These are phyloP conservation scores for Diversispora eburnea DNA, from an alignment of 192 early-diverging fungal species.

Conservation along the genomic window DNA sequence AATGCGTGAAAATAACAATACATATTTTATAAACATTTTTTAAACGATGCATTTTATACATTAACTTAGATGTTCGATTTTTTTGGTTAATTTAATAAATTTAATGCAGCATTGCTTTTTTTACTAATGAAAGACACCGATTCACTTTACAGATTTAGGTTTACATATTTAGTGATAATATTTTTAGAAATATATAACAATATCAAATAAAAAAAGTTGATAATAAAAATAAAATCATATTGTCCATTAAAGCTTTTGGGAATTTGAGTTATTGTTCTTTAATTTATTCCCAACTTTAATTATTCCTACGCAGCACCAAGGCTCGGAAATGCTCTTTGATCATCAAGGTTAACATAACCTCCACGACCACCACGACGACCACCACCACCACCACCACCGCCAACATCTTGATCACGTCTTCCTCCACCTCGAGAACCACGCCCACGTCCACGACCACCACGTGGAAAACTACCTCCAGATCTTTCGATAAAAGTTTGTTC, in stretches of 20 bases:
- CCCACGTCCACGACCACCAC: conserved; percentile 47
- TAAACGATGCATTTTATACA: too few relatives aligned
- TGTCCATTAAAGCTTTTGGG: conserved; percentile 18
- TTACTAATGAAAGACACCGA: too few relatives aligned
- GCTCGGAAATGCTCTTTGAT: conserved; percentile 70
- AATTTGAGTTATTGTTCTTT: conserved; percentile 17
- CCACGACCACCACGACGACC: conserved; percentile 48
- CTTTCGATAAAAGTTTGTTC: conserved; percentile 78
- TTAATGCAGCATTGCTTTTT: too few relatives aligned
- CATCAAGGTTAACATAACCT: conserved; percentile 59
- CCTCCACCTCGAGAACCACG: conserved; percentile 32
- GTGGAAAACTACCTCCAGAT: conserved; percentile 59
- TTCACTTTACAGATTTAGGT: too few relatives aligned
- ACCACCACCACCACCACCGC: conserved; percentile 42
- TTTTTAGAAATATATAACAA: conserved; percentile 20
- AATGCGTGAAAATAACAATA: too few relatives aligned
- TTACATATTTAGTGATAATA: too few relatives aligned
- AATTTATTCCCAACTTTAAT: not conserved
- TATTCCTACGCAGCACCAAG: conserved; percentile 40
- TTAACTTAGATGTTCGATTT: too few relatives aligned
- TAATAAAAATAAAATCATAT: conserved; percentile 20
- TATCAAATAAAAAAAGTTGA: not conserved
- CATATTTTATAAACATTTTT: too few relatives aligned
- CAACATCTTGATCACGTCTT: conserved; percentile 29
- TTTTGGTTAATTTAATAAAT: too few relatives aligned